Conservation (phyloP, 345 rosid genomes). For the Ceriops tagal region DNA sequence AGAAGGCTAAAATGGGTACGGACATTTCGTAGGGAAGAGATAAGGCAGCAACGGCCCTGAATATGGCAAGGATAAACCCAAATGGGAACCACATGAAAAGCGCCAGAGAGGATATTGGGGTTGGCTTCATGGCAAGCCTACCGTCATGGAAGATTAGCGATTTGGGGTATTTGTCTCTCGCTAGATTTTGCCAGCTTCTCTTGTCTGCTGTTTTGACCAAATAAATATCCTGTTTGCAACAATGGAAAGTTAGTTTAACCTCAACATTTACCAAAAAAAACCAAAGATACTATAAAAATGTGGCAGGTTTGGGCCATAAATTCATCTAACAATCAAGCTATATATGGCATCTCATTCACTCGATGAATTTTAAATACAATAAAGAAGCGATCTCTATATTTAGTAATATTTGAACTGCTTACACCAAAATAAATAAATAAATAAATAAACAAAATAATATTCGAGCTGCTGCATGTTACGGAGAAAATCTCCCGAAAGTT, state of each 20-base stretch:
- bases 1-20: constrained; percentile 8
- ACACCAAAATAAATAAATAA: too few species aligned
- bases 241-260: background rate
- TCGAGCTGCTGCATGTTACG: too few species aligned
- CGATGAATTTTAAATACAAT: too few species aligned
- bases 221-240: constrained; percentile 26
- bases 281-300: too few species aligned
- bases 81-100: constrained; percentile 25
- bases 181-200: constrained; percentile 21
- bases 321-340: too few species aligned
- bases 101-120: constrained; percentile 11
- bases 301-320: too few species aligned
- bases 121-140: constrained; percentile 20
- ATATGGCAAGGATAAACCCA: constrained; percentile 3
- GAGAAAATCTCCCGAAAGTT: too few species aligned
- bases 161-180: constrained; percentile 15
- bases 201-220: constrained; percentile 19
- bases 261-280: too few species aligned
- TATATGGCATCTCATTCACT: too few species aligned
- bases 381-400: too few species aligned
- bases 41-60: constrained; percentile 8
- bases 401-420: too few species aligned
- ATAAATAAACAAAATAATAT: too few species aligned
- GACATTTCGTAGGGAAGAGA: constrained; percentile 18
- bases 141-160: constrained; percentile 30